These are phyloP conservation scores for Kluyveromyces lactis DNA, from an alignment of 805 yeast genomes.

Conservation along the genomic window DNA sequence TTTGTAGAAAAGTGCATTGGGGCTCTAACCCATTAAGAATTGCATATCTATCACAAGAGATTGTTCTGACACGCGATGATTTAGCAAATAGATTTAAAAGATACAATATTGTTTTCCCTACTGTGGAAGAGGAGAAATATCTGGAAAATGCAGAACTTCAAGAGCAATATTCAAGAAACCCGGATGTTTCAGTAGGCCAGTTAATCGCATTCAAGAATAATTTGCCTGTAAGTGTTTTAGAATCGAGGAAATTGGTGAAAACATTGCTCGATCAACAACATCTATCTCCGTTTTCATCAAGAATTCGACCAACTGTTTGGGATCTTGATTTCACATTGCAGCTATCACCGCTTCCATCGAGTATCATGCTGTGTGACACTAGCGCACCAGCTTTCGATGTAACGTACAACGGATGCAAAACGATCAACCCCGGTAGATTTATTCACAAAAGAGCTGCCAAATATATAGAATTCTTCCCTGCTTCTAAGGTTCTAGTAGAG, in stretches of 20 bases:
- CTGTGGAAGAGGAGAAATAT: slow-evolving; percentile 27
- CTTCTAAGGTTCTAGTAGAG: slow-evolving; percentile 42
- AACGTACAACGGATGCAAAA: slow-evolving; percentile 74
- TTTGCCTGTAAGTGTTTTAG: slow-evolving; percentile 40
- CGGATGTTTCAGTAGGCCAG: slow-evolving; percentile 14
- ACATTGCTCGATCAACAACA: slow-evolving; percentile 84
- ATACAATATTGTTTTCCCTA: slow-evolving; percentile 52
- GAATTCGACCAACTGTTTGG: slow-evolving; percentile 57
- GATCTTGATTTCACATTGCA: slow-evolving; percentile 62
- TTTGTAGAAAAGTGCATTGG: slow-evolving; percentile 46
- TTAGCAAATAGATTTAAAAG: slow-evolving; percentile 61
- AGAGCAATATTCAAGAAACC: slow-evolving; percentile 15
- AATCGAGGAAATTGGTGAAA: slow-evolving; percentile 64
- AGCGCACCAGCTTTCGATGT: slow-evolving; percentile 65
- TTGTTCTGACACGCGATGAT: slow-evolving; percentile 68
- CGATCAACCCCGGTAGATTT: slow-evolving; percentile 62
- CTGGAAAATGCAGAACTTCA: slow-evolving; percentile 14
- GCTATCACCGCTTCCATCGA: slow-evolving; percentile 72
- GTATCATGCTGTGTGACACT: slow-evolving; percentile 56
- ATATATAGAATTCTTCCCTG: slow-evolving; percentile 68
- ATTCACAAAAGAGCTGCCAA: slow-evolving; percentile 41
- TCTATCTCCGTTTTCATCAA: slow-evolving; percentile 66
- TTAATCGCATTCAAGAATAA: slow-evolving; percentile 28
- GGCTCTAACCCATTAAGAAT: slow-evolving; percentile 75
- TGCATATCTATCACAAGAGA: slow-evolving; percentile 76